phyloP scores from a whole-genome alignment of 1,284 basidiomycete species.

The Cryptococcus neoformans region DNA sequence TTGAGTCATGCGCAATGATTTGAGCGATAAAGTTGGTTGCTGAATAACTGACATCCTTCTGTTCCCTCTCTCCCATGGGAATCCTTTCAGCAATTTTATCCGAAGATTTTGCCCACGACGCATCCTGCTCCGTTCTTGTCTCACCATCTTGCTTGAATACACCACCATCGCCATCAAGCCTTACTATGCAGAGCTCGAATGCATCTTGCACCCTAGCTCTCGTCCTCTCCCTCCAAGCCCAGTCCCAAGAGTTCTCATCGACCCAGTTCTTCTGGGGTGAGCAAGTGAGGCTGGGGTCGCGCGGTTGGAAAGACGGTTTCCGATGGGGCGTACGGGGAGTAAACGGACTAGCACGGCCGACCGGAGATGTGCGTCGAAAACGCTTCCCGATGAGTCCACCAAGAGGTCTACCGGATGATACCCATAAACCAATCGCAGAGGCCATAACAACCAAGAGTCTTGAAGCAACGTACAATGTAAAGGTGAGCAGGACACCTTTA shows the following conservation, averaged over 20 bases:
- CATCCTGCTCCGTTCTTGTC: neutral
- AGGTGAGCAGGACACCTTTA: slow-evolving; percentile 67
- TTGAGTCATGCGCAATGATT: slow-evolving; percentile 1
- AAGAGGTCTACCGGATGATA: slow-evolving; percentile 19
- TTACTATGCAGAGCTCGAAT: slow-evolving; percentile 67
- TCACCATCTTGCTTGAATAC: no score
- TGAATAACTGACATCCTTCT: neutral
- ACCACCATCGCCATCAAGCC: slow-evolving; percentile 6
- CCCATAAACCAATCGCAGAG: slow-evolving; percentile 68
- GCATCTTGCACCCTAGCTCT: slow-evolving; percentile 69
- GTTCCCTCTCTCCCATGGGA: neutral
- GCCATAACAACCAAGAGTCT: slow-evolving; percentile 61
- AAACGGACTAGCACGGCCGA: neutral
- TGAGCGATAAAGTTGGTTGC: slow-evolving; percentile 1
- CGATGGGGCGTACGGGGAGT: slow-evolving; percentile 9
- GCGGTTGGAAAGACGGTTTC: slow-evolving; percentile 11
- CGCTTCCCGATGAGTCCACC: slow-evolving; percentile 51
- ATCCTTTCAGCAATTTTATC: neutral
- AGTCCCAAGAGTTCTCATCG: slow-evolving; percentile 52
- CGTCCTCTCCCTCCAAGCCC: slow-evolving; percentile 71
- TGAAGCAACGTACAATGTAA: slow-evolving; percentile 71
- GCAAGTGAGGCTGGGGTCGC: slow-evolving; percentile 31
- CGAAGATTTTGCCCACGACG: neutral
- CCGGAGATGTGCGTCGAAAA: neutral
- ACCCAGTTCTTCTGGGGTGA: slow-evolving; percentile 47